Percentiles rank a stretch among this genome's conserved stretches.
Conservation (phyloP, 2,329 filamentous ascomycete genomes). For the Keithomyces neogunnii region DNA sequence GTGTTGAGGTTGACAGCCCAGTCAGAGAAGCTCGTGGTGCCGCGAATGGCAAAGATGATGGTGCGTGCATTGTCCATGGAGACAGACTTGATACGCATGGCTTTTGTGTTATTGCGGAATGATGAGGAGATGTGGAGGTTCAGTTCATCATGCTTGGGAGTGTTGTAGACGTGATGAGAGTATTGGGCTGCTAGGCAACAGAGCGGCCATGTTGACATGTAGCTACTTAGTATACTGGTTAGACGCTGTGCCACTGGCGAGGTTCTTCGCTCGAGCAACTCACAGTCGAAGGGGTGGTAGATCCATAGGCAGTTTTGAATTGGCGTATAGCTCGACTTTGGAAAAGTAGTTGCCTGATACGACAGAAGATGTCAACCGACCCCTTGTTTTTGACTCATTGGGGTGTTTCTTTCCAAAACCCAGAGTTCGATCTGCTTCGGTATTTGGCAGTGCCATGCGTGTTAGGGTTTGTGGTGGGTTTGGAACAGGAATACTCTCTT, state of each 20-base stretch:
- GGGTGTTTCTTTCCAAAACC: neutral
- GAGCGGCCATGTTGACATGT: constrained; percentile 67
- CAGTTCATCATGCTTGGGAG: constrained; percentile 52
- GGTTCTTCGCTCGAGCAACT: constrained; percentile 15
- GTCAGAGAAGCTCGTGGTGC: constrained; percentile 72
- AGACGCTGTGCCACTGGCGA: no score
- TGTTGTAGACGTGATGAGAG: constrained; percentile 65
- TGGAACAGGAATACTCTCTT: neutral
- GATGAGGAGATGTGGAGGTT: constrained; percentile 64
- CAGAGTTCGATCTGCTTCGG: neutral
- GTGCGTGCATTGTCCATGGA: constrained; percentile 70
- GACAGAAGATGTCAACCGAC: constrained; percentile 14
- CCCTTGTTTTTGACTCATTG: neutral
- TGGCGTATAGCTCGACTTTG: constrained; percentile 72
- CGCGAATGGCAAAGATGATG: constrained; percentile 77
- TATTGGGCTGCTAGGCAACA: constrained; percentile 73
- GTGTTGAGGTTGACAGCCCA: constrained; percentile 78
- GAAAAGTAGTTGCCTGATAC: constrained; percentile 53
- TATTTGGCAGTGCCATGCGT: neutral
- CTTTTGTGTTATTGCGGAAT: constrained; percentile 67
- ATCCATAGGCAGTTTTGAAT: constrained; percentile 62
- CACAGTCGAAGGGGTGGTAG: constrained; percentile 62
- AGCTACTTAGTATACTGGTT: constrained; percentile 39
- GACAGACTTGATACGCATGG: constrained; percentile 77
- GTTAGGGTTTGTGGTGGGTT: neutral